Percentiles rank a stretch among this genome's conserved stretches.
Evolutionary conservation across 2,329 filamentous ascomycete species (phyloP).

Genomic region (Nothopassalora personata): DNA sequence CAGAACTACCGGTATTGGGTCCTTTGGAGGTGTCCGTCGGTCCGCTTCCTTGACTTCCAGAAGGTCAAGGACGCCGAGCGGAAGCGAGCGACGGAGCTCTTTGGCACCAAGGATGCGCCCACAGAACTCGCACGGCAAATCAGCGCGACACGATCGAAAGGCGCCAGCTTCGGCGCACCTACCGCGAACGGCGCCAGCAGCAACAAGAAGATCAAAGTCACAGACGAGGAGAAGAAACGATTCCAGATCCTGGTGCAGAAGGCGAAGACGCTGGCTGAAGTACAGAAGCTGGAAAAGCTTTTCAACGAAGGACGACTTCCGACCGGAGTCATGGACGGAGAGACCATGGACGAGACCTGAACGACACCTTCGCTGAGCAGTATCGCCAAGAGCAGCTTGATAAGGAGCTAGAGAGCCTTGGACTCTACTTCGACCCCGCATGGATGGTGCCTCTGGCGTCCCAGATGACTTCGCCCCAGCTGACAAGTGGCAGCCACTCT

Average conservation of each 20-base stretch:
- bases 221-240: constrained; percentile 78
- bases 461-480: constrained; percentile 1
- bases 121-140: constrained; percentile 79
- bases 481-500: neutral
- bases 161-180: constrained; percentile 38
- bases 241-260: constrained; percentile 83
- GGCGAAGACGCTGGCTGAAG: constrained; percentile 84
- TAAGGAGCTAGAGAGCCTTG: neutral
- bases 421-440: neutral
- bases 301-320: constrained; percentile 84
- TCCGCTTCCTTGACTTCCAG: constrained; percentile 86
- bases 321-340: constrained; percentile 24
- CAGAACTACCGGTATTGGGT: constrained; percentile 91
- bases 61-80: constrained; percentile 88
- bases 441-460: neutral
- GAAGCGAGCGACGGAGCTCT: constrained; percentile 68
- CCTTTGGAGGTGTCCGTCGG: constrained; percentile 75
- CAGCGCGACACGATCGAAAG: constrained; percentile 68
- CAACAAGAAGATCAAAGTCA: constrained; percentile 51
- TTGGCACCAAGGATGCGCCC: constrained; percentile 72
- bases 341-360: constrained; percentile 34
- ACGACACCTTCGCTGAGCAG: neutral
- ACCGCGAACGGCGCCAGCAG: constrained; percentile 36
- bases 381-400: constrained; percentile 3
- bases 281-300: constrained; percentile 84